These are phyloP conservation scores for Schizonepeta tenuifolia DNA, from an alignment of 257 asterid species.

Conservation along the genomic window DNA sequence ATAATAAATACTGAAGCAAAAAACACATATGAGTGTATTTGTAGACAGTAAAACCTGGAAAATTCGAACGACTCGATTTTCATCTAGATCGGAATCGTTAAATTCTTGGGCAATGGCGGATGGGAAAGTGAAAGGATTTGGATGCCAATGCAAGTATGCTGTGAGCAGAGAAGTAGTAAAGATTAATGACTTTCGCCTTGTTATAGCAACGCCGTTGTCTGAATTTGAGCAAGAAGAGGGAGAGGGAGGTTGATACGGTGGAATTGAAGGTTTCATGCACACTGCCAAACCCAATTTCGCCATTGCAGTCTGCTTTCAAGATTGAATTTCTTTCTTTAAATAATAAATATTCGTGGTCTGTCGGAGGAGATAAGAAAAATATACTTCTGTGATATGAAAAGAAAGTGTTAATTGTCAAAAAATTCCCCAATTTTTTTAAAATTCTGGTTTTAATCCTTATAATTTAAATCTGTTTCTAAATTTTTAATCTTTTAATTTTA, in stretches of 20 bases:
- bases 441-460: too few species aligned
- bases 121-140: constrained; percentile 37
- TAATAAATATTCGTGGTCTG: background rate
- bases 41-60: constrained; percentile 55
- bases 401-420: too few species aligned
- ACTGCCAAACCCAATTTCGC: constrained; percentile 40
- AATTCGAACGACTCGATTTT: constrained; percentile 57
- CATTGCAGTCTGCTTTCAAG: constrained; percentile 33
- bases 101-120: constrained; percentile 51
- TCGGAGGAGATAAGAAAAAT: constrained; percentile 26
- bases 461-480: too few species aligned
- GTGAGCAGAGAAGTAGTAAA: constrained; percentile 58
- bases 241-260: constrained; percentile 29
- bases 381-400: too few species aligned
- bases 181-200: constrained; percentile 58
- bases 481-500: too few species aligned
- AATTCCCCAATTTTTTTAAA: too few species aligned
- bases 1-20: too few species aligned
- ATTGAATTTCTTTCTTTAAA: background rate
- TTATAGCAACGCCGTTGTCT: constrained; percentile 27
- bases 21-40: background rate
- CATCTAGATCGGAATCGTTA: constrained; percentile 59
- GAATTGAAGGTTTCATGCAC: constrained; percentile 35
- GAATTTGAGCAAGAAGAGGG: constrained; percentile 33
- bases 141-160: constrained; percentile 40